Evolutionary conservation across 2,329 filamentous ascomycete genomes (phyloP).

Genomic region (Rutstroemia sp.): DNA sequence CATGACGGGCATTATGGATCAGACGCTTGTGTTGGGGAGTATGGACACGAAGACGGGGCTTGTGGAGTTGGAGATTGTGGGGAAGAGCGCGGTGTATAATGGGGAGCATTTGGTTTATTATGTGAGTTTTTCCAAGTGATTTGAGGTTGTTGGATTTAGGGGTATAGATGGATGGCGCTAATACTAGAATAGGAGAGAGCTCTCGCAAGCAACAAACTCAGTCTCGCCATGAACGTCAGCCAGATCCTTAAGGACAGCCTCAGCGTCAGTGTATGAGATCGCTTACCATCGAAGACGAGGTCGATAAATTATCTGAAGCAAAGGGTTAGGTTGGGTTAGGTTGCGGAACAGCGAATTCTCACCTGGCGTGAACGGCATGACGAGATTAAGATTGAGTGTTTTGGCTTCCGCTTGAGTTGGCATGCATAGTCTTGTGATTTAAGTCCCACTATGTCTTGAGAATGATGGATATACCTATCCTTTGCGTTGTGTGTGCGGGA

Average conservation of each 20-base stretch:
- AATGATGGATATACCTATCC: too few relatives aligned
- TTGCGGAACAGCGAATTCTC: neutral
- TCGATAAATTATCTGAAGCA: neutral
- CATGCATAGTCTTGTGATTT: too few relatives aligned
- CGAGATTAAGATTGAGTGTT: neutral
- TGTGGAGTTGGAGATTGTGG: conserved; percentile 43
- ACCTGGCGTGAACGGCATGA: neutral
- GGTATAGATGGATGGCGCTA: neutral
- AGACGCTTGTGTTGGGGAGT: conserved; percentile 28
- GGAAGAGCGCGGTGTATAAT: conserved; percentile 39
- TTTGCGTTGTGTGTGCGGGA: too few relatives aligned
- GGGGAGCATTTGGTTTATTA: conserved; percentile 47
- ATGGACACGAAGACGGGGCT: conserved; percentile 32
- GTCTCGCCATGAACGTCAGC: neutral
- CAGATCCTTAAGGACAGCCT: neutral
- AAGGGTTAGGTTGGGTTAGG: neutral
- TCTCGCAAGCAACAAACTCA: neutral
- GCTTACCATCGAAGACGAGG: neutral
- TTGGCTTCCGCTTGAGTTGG: too few relatives aligned
- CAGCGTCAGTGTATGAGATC: neutral
- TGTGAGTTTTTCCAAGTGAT: conserved; percentile 18
- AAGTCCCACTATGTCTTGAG: too few relatives aligned
- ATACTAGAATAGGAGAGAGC: neutral
- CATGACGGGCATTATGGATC: conserved; percentile 42
- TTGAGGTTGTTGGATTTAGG: neutral